Evolutionary conservation across 257 asterid species (phyloP).

Genomic region (Ilex asprella): DNA sequence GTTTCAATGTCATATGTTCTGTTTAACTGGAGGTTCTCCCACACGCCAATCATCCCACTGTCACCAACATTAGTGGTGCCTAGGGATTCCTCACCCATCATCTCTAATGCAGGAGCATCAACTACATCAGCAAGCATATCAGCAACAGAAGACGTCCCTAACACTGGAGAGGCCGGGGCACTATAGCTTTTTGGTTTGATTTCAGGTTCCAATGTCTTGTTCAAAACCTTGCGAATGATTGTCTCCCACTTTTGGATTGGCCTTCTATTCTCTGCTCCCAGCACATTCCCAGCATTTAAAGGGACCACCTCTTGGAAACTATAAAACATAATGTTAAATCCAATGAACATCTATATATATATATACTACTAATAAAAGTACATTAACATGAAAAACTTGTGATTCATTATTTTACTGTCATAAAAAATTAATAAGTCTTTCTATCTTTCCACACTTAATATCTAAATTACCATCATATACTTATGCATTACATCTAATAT

Average conservation of each 20-base stretch:
- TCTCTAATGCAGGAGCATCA: slow-evolving; percentile 34
- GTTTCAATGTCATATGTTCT: slow-evolving; percentile 24
- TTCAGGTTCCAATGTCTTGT: slow-evolving; percentile 49
- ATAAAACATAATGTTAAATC: slow-evolving; percentile 11
- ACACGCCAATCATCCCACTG: slow-evolving; percentile 11
- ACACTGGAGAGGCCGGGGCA: slow-evolving; percentile 86
- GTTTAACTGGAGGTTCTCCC: slow-evolving; percentile 22
- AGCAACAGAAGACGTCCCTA: slow-evolving; percentile 68
- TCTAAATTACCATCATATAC: too few species aligned
- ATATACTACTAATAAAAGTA: too few species aligned
- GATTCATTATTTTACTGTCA: too few species aligned
- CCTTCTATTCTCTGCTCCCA: slow-evolving; percentile 75
- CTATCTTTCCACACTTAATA: too few species aligned
- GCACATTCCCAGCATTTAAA: slow-evolving; percentile 79
- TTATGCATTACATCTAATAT: too few species aligned
- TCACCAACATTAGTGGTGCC: slow-evolving; percentile 11
- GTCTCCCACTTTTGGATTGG: slow-evolving; percentile 85
- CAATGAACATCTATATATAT: too few species aligned
- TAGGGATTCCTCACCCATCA: slow-evolving; percentile 23
- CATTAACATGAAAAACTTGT: too few species aligned
- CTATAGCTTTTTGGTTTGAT: slow-evolving; percentile 57
- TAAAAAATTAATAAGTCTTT: too few species aligned
- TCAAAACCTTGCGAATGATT: slow-evolving; percentile 62
- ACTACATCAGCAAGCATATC: slow-evolving; percentile 56
- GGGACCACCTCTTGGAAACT: slow-evolving; percentile 98